Conservation (phyloP, 441 rosid species). For the Raphanus hybrid region DNA sequence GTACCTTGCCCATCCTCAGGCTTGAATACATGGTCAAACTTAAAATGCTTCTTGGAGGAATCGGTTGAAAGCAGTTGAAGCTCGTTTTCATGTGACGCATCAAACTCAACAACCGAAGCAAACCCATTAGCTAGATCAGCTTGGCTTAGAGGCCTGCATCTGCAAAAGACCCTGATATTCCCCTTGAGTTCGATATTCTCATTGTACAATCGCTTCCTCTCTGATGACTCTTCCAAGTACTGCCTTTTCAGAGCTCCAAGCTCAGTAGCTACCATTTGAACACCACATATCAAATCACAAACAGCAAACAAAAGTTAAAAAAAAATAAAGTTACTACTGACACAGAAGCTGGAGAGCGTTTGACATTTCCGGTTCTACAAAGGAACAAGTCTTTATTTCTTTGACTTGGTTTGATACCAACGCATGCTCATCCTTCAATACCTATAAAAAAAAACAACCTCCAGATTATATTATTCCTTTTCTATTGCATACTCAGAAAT, state of each 20-base stretch:
- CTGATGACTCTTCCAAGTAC: slow-evolving; percentile 66
- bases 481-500: slow-evolving; percentile 8
- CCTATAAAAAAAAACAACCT: slow-evolving; percentile 42
- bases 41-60: slow-evolving; percentile 84
- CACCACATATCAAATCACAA: slow-evolving; percentile 16
- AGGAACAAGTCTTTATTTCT: slow-evolving; percentile 49
- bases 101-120: slow-evolving; percentile 70
- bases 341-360: slow-evolving; percentile 57
- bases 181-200: slow-evolving; percentile 93
- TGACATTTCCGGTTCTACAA: slow-evolving; percentile 55
- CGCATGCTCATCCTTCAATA: slow-evolving; percentile 71
- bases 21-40: slow-evolving; percentile 82
- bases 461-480: not conserved
- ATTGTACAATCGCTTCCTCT: slow-evolving; percentile 81
- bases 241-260: slow-evolving; percentile 68
- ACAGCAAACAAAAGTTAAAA: slow-evolving; percentile 1
- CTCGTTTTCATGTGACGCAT: slow-evolving; percentile 67
- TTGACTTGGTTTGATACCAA: slow-evolving; percentile 58
- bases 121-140: slow-evolving; percentile 62
- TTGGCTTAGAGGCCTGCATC: slow-evolving; percentile 84
- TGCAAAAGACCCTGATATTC: slow-evolving; percentile 93
- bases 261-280: slow-evolving; percentile 56
- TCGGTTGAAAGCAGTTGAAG: slow-evolving; percentile 75
- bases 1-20: slow-evolving; percentile 87
- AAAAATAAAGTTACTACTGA: slow-evolving; percentile 40